phyloP scores from a whole-genome alignment of 2,329 filamentous ascomycete species.

The Fusarium illudens region DNA sequence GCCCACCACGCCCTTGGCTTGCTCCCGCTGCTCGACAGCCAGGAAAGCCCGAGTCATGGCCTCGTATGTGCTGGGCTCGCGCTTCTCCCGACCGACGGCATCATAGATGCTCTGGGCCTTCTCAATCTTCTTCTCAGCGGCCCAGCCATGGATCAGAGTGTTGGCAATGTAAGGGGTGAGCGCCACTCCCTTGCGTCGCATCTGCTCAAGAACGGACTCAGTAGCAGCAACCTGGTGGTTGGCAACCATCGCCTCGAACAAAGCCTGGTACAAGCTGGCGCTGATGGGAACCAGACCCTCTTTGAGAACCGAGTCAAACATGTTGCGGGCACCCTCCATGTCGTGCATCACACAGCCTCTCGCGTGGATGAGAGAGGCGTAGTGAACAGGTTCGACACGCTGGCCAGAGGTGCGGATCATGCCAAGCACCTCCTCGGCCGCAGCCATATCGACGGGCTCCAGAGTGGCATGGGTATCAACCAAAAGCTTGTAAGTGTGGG shows the following conservation, averaged over 20 bases:
- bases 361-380: constrained; percentile 93
- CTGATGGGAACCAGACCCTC: constrained; percentile 74
- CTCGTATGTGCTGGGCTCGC: constrained; percentile 98
- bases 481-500: constrained; percentile 96
- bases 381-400: constrained; percentile 90
- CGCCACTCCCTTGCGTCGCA: constrained; percentile 77
- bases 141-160: constrained; percentile 97
- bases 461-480: constrained; percentile 95
- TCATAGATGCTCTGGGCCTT: constrained; percentile 84
- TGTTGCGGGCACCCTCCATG: constrained; percentile 79
- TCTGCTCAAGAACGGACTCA: constrained; percentile 76
- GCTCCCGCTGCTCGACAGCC: constrained; percentile 79
- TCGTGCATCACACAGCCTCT: constrained; percentile 95
- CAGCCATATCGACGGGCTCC: constrained; percentile 87
- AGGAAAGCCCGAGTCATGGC: constrained; percentile 96
- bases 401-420: constrained; percentile 79
- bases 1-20: constrained; percentile 79
- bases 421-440: constrained; percentile 83
- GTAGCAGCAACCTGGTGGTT: constrained; percentile 86
- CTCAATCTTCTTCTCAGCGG: constrained; percentile 79
- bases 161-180: constrained; percentile 99
- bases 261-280: constrained; percentile 90
- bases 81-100: constrained; percentile 76
- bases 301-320: constrained; percentile 83
- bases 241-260: constrained; percentile 97